Conservation (phyloP, 257 asterid genomes). For the Thymus quinquecostatus region DNA sequence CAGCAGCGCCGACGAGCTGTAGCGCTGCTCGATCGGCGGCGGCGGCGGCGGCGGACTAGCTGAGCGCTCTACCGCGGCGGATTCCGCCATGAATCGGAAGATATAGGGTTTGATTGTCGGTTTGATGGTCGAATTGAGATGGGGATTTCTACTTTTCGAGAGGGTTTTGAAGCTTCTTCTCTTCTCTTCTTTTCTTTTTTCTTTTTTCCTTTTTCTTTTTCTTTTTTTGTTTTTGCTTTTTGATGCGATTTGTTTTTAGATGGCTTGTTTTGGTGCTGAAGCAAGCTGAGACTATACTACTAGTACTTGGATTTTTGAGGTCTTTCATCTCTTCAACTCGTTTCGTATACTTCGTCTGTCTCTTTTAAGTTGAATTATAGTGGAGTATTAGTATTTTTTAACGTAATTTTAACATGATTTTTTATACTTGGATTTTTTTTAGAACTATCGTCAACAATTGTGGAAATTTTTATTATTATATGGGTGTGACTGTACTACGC, state of each 20-base stretch:
- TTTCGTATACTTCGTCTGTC: no score
- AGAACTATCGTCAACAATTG: no score
- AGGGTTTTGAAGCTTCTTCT: conserved; percentile 21
- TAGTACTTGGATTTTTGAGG: no score
- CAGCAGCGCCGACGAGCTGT: conserved; percentile 34
- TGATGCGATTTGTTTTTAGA: background rate
- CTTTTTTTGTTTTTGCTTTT: background rate
- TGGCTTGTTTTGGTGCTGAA: background rate
- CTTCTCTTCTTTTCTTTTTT: background rate
- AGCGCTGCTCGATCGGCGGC: background rate
- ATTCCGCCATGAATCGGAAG: no score
- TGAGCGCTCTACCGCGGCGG: background rate
- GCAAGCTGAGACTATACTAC: background rate
- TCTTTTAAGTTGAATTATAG: no score
- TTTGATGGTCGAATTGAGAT: background rate
- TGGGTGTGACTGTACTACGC: no score
- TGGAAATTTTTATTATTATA: no score
- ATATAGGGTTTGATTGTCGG: background rate
- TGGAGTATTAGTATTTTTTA: no score
- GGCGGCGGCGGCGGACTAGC: background rate
- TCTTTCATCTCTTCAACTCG: no score
- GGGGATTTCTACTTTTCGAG: conserved; percentile 15
- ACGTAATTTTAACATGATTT: no score
- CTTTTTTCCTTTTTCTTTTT: background rate
- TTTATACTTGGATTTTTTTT: no score